A percentile compares a stretch with the other conserved stretches of the same genome.
These are phyloP conservation scores for Lepraria neglecta DNA, from an alignment of 495 filamentous ascomycete genomes.

Conservation along the genomic window DNA sequence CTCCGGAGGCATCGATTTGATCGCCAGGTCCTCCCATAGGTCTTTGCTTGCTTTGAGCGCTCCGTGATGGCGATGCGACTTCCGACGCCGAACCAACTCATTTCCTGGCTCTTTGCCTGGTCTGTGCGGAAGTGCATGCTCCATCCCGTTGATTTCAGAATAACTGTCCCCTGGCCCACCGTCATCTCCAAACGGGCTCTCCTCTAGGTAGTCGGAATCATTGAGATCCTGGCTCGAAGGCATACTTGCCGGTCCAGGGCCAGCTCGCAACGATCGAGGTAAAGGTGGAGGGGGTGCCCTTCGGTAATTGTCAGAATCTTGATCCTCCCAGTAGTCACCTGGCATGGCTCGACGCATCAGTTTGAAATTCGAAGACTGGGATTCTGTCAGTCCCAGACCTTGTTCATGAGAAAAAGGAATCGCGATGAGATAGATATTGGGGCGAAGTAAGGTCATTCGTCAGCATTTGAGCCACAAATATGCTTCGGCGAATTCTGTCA, in stretches of 20 bases:
- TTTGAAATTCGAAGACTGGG: background rate
- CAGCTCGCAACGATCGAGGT: background rate
- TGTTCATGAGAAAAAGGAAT: background rate
- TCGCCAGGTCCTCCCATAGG: conserved; percentile 19
- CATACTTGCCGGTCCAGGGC: background rate
- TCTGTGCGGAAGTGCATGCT: conserved; percentile 3
- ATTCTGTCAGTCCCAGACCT: background rate
- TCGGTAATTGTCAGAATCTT: background rate
- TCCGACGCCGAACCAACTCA: conserved; percentile 8
- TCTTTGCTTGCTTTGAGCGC: conserved; percentile 14
- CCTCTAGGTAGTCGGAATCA: no score
- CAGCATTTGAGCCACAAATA: background rate
- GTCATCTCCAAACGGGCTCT: conserved; percentile 7
- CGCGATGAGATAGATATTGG: background rate
- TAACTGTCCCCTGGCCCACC: conserved; percentile 4
- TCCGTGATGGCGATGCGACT: conserved; percentile 19
- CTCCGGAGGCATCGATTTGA: conserved; percentile 21
- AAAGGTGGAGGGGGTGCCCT: background rate
- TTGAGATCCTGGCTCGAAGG: background rate
- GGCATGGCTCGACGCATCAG: background rate
- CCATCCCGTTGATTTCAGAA: conserved; percentile 14
- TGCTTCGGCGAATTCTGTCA: background rate
- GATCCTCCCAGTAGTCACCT: background rate
- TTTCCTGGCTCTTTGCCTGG: background rate
- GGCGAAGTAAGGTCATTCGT: background rate